Evolutionary conservation across 1,139 yeast species (phyloP).

Genomic region (Lodderomyces pseudojiufengensis): DNA sequence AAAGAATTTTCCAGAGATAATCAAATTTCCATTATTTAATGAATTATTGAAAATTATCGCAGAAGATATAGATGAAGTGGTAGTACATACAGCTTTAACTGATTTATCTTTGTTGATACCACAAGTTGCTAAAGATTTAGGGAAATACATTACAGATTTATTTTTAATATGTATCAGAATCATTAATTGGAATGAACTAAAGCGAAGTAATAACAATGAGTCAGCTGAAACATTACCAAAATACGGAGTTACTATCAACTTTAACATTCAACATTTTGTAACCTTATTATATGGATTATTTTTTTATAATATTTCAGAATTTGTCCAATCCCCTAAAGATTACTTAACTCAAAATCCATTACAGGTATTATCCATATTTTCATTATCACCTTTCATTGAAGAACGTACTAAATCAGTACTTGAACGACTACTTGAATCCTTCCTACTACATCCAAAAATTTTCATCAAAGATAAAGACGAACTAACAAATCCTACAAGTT

Average conservation of each 20-base stretch:
- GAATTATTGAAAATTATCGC: constrained; percentile 40
- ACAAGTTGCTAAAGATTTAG: constrained; percentile 38
- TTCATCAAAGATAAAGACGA: constrained; percentile 28
- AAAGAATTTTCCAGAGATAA: constrained; percentile 30
- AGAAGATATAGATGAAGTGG: constrained; percentile 42
- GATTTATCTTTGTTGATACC: constrained; percentile 55
- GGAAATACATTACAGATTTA: constrained; percentile 37
- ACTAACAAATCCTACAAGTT: constrained; percentile 31
- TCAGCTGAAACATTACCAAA: no score
- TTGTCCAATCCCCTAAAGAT: constrained; percentile 37
- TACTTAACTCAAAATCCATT: constrained; percentile 16
- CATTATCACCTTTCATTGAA: constrained; percentile 6
- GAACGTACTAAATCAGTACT: neutral
- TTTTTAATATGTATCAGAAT: constrained; percentile 46
- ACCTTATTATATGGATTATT: constrained; percentile 60
- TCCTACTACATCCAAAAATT: constrained; percentile 51
- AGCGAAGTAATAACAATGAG: neutral
- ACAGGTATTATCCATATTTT: constrained; percentile 12
- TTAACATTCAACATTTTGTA: constrained; percentile 23
- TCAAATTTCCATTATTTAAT: constrained; percentile 37
- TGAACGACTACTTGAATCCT: constrained; percentile 17
- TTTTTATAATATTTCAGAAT: constrained; percentile 49
- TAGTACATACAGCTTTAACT: constrained; percentile 41
- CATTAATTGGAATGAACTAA: constrained; percentile 26
- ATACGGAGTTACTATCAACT: constrained; percentile 8